A percentile compares a stretch with the other conserved stretches of the same genome.
Conservation (phyloP, 345 rosid genomes). For the Eucalyptus cladocalyx region DNA sequence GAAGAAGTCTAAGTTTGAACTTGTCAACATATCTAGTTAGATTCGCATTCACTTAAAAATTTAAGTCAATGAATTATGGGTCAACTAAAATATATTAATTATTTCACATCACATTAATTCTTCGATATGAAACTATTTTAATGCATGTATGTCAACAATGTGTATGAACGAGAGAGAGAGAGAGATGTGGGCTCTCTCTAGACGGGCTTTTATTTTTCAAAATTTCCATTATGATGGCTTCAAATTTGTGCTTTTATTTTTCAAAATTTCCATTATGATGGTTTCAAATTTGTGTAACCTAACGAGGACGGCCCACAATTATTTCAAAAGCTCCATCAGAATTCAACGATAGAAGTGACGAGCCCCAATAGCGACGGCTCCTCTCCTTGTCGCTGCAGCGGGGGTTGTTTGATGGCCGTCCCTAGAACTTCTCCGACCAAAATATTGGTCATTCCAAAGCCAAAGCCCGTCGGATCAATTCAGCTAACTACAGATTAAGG, state of each 20-base stretch:
- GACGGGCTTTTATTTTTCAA: not conserved
- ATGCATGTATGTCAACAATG: not conserved
- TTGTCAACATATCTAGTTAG: no score
- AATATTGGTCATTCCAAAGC: not conserved
- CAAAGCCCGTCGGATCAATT: not conserved
- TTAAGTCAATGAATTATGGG: no score
- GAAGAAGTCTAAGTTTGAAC: accelerated
- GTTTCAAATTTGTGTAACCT: not conserved
- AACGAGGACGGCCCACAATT: not conserved
- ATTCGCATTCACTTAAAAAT: no score
- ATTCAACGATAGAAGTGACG: not conserved
- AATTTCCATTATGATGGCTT: not conserved
- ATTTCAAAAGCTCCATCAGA: not conserved
- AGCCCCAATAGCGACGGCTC: not conserved
- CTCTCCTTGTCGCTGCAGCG: not conserved
- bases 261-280: not conserved
- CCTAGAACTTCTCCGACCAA: not conserved
- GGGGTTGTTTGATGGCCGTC: not conserved
- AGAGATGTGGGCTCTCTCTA: not conserved
- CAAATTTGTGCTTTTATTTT: not conserved
- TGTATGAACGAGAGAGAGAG: not conserved
- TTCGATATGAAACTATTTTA: no score
- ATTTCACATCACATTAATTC: accelerated
- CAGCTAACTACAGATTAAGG: not conserved
- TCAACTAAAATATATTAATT: no score